phyloP scores from a whole-genome alignment of 345 rosid genomes.

The Passiflora organensis region DNA sequence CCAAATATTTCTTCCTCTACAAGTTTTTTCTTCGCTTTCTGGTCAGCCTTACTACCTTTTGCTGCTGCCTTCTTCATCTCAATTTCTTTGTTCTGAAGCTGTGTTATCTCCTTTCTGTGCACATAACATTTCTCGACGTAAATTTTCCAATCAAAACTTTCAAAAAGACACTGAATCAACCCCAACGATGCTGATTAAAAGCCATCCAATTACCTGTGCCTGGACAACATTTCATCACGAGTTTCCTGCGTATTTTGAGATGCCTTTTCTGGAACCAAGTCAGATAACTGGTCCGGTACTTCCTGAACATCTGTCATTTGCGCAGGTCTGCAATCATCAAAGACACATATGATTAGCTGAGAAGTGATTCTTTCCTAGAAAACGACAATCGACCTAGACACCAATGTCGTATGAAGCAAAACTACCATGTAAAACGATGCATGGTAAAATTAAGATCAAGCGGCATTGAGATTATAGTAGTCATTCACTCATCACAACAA shows the following conservation, averaged over 20 bases:
- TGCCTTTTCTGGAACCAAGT: conserved; percentile 17
- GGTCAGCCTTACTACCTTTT: conserved; percentile 95
- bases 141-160: background rate
- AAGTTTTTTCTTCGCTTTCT: conserved; percentile 93
- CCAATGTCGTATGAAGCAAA: too few relatives aligned
- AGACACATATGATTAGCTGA: background rate
- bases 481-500: too few relatives aligned
- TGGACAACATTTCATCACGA: conserved; percentile 57
- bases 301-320: conserved; percentile 40
- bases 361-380: background rate
- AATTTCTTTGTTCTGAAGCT: conserved; percentile 76
- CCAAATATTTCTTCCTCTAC: conserved; percentile 75
- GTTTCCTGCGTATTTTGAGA: conserved; percentile 33
- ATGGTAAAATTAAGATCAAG: too few relatives aligned
- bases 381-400: too few relatives aligned
- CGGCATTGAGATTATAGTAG: too few relatives aligned
- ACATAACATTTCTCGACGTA: background rate
- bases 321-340: conserved; percentile 6
- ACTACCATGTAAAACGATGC: too few relatives aligned
- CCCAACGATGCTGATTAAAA: background rate
- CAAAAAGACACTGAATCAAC: background rate
- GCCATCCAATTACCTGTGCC: conserved; percentile 44
- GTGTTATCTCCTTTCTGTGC: conserved; percentile 64
- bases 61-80: conserved; percentile 89
- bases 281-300: conserved; percentile 19